A percentile compares a stretch with the other conserved stretches of the same genome.
phyloP scores from a whole-genome alignment of 2,329 filamentous ascomycete species.

The Monosporascus sp. region DNA sequence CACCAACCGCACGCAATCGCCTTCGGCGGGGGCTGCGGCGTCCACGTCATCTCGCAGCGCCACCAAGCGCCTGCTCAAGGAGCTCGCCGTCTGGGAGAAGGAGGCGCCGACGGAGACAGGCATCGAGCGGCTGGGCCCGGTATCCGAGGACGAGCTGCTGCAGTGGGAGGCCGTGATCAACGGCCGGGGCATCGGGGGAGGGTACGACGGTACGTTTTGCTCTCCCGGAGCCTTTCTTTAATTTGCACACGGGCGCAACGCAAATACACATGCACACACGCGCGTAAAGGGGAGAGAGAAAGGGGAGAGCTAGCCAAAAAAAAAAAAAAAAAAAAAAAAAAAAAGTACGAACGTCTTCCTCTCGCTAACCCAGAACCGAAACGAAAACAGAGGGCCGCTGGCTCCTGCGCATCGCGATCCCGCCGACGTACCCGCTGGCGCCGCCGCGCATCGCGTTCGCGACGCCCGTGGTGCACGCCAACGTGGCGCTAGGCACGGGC shows the following conservation, averaged over 20 bases:
- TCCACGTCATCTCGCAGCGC: slow-evolving; percentile 39
- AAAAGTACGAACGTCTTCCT: background rate
- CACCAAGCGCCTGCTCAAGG: slow-evolving; percentile 53
- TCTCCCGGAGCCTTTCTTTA: background rate
- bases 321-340: background rate
- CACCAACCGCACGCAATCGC: background rate
- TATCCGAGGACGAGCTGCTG: slow-evolving; percentile 50
- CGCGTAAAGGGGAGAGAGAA: too few relatives aligned
- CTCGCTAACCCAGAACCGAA: slow-evolving; percentile 1
- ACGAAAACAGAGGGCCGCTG: slow-evolving; percentile 65
- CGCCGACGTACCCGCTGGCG: slow-evolving; percentile 69
- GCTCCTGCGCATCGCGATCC: slow-evolving; percentile 74
- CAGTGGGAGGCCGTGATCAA: slow-evolving; percentile 57
- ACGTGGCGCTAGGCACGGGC: slow-evolving; percentile 65
- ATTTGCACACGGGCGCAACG: too few relatives aligned
- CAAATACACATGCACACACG: background rate
- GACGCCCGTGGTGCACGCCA: slow-evolving; percentile 84
- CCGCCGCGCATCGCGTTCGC: slow-evolving; percentile 76
- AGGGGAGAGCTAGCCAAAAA: too few relatives aligned
- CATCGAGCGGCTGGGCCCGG: slow-evolving; percentile 55
- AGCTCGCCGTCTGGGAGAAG: slow-evolving; percentile 48
- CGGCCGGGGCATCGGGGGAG: slow-evolving; percentile 48
- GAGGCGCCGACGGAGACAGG: slow-evolving; percentile 46
- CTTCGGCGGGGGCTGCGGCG: slow-evolving; percentile 1
- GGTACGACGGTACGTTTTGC: slow-evolving; percentile 48